phyloP scores from a whole-genome alignment of 441 rosid species.

The Populus tomentosa region DNA sequence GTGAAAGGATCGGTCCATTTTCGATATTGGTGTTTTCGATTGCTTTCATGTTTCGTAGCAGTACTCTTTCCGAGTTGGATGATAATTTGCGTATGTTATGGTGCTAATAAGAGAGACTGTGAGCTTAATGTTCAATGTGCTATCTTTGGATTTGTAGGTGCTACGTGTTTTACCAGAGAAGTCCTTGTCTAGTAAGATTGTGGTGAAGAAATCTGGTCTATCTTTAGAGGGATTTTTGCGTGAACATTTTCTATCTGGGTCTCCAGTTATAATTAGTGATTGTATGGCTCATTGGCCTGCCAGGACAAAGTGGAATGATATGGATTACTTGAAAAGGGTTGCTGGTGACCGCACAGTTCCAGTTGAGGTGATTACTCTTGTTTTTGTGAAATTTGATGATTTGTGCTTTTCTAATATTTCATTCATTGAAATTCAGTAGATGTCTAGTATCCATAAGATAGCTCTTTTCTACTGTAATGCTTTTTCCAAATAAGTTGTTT shows the following conservation, averaged over 20 bases:
- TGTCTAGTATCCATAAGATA: too few relatives aligned
- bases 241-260: conserved; percentile 57
- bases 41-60: too few relatives aligned
- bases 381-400: background rate
- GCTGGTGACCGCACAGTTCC: conserved; percentile 98
- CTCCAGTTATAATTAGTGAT: conserved; percentile 81
- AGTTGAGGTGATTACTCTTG: conserved; percentile 75
- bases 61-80: too few relatives aligned
- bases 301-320: conserved; percentile 74
- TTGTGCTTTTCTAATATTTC: too few relatives aligned
- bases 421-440: too few relatives aligned
- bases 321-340: conserved; percentile 62
- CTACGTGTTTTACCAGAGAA: conserved; percentile 51
- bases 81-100: too few relatives aligned
- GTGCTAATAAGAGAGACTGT: too few relatives aligned
- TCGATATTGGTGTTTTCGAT: too few relatives aligned
- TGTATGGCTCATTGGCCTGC: conserved; percentile 98
- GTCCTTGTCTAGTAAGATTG: conserved; percentile 58
- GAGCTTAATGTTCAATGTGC: background rate
- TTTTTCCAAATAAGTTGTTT: too few relatives aligned
- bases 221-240: conserved; percentile 83
- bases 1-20: too few relatives aligned
- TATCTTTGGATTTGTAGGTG: conserved; percentile 35
- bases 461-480: too few relatives aligned
- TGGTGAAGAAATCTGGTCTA: conserved; percentile 65